Percentiles rank a stretch among this genome's conserved stretches.
phyloP scores from a whole-genome alignment of 225 moss, liverwort and hornwort genomes.

The Marchantia polymorpha region DNA sequence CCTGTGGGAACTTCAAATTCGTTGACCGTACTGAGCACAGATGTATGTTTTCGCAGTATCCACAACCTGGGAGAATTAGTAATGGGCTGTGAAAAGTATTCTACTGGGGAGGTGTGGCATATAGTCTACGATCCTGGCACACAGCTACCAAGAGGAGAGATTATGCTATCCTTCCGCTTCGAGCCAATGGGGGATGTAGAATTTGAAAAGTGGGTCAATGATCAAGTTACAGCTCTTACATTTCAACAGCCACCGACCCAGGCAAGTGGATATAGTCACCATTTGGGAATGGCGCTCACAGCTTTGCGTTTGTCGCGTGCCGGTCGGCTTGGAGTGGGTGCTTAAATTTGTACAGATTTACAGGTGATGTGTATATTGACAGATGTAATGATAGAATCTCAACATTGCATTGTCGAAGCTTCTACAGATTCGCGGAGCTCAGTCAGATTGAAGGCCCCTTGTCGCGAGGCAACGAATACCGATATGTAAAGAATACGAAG shows the following conservation, averaged over 20 bases:
- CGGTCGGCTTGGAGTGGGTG: constrained; percentile 10
- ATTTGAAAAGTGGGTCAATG: constrained; percentile 17
- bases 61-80: constrained; percentile 11
- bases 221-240: constrained; percentile 12
- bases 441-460: neutral
- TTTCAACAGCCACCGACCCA: constrained; percentile 4
- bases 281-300: neutral
- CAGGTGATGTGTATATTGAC: neutral
- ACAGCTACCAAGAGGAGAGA: constrained; percentile 13
- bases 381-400: neutral
- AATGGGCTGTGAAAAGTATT: constrained; percentile 9
- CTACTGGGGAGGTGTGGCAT: constrained; percentile 22
- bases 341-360: neutral
- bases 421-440: constrained; percentile 12
- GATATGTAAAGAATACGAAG: neutral
- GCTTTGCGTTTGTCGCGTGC: constrained; percentile 7
- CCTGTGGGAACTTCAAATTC: neutral
- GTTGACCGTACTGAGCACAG: neutral
- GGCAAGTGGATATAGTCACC: constrained; percentile 17
- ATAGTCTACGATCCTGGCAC: constrained; percentile 17
- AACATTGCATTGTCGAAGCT: neutral
- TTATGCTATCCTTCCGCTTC: constrained; percentile 13
- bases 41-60: constrained; percentile 1
- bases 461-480: neutral
- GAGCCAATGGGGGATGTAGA: constrained; percentile 15